A percentile compares a stretch with the other conserved stretches of the same genome.
These are phyloP conservation scores for Podaxis sp. DNA, from an alignment of 768 basidiomycete species.

Conservation along the genomic window DNA sequence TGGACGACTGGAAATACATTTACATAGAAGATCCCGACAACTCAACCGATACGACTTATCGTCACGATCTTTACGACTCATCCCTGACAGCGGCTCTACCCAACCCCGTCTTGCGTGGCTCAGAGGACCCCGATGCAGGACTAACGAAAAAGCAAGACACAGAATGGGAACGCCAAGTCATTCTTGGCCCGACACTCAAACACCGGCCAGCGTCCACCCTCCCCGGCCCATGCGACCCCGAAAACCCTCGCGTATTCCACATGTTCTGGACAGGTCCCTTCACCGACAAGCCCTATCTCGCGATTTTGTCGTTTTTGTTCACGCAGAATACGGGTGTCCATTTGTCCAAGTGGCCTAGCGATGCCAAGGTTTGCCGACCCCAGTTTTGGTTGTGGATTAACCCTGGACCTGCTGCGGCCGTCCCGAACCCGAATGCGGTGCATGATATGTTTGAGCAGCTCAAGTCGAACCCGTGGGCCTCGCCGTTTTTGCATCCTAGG, in stretches of 20 bases:
- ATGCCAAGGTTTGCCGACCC: conserved; percentile 66
- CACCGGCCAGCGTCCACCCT: conserved; percentile 39
- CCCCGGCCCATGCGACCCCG: conserved; percentile 56
- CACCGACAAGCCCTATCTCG: conserved; percentile 95
- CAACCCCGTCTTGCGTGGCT: conserved; percentile 17
- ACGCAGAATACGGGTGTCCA: conserved; percentile 89
- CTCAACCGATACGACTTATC: conserved; percentile 20
- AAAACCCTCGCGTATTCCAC: conserved; percentile 84
- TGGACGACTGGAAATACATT: conserved; percentile 79
- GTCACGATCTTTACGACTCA: conserved; percentile 6
- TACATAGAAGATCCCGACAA: conserved; percentile 53
- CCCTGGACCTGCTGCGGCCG: conserved; percentile 82
- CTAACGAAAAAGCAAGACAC: conserved; percentile 53
- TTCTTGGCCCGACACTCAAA: conserved; percentile 41
- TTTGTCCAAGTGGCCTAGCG: conserved; percentile 34
- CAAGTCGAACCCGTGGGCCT: conserved; percentile 82
- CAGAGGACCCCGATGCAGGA: conserved; percentile 45
- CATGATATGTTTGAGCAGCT: conserved; percentile 81
- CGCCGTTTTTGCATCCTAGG: conserved; percentile 84
- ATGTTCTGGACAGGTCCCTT: conserved; percentile 98
- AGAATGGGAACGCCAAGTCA: conserved; percentile 53
- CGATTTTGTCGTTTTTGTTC: conserved; percentile 86
- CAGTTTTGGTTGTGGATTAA: conserved; percentile 98
- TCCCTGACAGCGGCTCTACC: conserved; percentile 11
- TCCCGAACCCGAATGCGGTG: conserved; percentile 74